Evolutionary conservation across 2,329 filamentous ascomycete genomes (phyloP).

Genomic region (Pleoardoris graminearum): DNA sequence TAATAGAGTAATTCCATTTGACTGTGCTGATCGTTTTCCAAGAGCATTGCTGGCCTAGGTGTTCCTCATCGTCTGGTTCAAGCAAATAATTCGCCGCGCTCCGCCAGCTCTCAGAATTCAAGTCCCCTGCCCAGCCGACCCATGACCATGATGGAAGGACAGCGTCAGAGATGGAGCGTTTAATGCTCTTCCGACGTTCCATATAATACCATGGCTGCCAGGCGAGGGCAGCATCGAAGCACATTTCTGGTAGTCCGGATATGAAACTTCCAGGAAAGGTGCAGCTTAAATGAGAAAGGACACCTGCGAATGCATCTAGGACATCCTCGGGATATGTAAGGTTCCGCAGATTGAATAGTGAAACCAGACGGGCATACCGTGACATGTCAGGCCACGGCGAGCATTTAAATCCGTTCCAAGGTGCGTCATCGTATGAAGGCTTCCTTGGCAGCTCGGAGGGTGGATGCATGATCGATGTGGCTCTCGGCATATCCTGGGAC

Average conservation of each 20-base stretch:
- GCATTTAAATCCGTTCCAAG: slow-evolving; percentile 6
- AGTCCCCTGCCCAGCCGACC: slow-evolving; percentile 15
- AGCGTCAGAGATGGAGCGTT: neutral
- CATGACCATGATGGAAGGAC: slow-evolving; percentile 18
- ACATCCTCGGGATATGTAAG: slow-evolving; percentile 25
- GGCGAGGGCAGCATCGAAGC: slow-evolving; percentile 24
- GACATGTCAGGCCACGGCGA: slow-evolving; percentile 18
- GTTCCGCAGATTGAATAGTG: slow-evolving; percentile 15
- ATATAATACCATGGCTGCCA: slow-evolving; percentile 21
- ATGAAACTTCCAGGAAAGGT: slow-evolving; percentile 20
- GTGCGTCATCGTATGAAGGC: neutral
- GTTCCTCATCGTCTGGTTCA: neutral
- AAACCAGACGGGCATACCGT: slow-evolving; percentile 15
- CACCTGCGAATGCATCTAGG: slow-evolving; percentile 22
- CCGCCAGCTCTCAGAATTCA: slow-evolving; percentile 21
- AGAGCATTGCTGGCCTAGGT: slow-evolving; percentile 11
- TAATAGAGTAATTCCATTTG: slow-evolving; percentile 12
- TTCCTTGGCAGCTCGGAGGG: neutral
- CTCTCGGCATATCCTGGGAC: slow-evolving; percentile 4
- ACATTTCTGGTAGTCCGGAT: slow-evolving; percentile 22
- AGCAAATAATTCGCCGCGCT: slow-evolving; percentile 18
- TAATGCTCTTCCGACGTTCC: slow-evolving; percentile 9
- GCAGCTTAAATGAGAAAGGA: slow-evolving; percentile 13
- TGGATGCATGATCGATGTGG: neutral
- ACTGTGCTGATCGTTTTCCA: slow-evolving; percentile 18